Conservation (phyloP, 345 rosid species). For the Tarenaya hassleriana region DNA sequence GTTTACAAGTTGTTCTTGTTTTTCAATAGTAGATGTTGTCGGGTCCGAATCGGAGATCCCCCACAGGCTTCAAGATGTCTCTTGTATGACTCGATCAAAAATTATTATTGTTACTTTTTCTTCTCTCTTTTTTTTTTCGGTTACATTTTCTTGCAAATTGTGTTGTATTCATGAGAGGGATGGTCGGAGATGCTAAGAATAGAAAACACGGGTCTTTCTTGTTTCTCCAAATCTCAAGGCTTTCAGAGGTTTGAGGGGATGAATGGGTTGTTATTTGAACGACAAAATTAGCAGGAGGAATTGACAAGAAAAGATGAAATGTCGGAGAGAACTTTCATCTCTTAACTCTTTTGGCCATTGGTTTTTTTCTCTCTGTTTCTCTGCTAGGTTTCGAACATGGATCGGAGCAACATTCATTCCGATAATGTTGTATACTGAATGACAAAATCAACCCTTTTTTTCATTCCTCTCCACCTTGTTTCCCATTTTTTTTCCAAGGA, state of each 20-base stretch:
- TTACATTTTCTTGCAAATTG: neutral
- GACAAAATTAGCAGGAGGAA: slow-evolving; percentile 29
- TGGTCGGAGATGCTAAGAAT: slow-evolving; percentile 32
- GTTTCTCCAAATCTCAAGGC: slow-evolving; percentile 41
- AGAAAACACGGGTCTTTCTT: slow-evolving; percentile 28
- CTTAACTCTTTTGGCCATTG: slow-evolving; percentile 15
- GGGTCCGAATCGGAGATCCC: slow-evolving; percentile 2
- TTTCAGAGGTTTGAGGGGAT: slow-evolving; percentile 33
- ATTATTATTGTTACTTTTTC: too few species aligned
- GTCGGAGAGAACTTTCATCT: slow-evolving; percentile 30
- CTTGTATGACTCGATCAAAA: too few species aligned
- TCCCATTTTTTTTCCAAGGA: slow-evolving; percentile 6
- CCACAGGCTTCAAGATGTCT: too few species aligned
- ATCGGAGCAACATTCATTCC: slow-evolving; percentile 1
- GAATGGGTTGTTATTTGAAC: slow-evolving; percentile 37
- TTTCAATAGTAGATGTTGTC: too few species aligned
- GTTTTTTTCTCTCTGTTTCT: slow-evolving; percentile 18
- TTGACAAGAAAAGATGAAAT: slow-evolving; percentile 29
- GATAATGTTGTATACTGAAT: slow-evolving; percentile 14
- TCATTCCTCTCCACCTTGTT: too few species aligned
- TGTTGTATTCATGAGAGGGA: slow-evolving; percentile 14
- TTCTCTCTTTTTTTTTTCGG: neutral
- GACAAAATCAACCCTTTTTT: slow-evolving; percentile 17
- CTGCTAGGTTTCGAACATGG: slow-evolving; percentile 21
- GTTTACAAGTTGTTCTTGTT: too few species aligned